Evolutionary conservation across 2,329 filamentous ascomycete species (phyloP).

Genomic region (Colletotrichum horii): DNA sequence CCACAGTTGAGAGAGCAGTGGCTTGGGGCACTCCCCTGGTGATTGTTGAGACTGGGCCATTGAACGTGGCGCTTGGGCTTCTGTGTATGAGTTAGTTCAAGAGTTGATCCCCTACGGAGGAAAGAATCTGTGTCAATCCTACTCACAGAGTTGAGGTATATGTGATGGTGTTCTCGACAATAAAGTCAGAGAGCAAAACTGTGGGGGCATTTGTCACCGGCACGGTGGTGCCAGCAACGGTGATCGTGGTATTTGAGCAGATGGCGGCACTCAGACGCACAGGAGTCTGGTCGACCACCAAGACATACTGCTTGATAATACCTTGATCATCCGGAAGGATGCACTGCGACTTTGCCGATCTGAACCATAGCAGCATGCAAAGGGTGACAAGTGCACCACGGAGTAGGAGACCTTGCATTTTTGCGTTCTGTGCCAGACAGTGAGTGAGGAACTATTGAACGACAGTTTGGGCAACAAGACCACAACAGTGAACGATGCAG

Average conservation of each 20-base stretch:
- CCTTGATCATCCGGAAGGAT: background rate
- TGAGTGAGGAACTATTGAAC: background rate
- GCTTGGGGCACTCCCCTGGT: background rate
- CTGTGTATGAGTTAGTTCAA: background rate
- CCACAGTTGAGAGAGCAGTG: background rate
- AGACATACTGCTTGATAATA: background rate
- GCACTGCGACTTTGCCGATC: background rate
- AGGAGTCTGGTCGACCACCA: background rate
- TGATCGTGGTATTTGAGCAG: constrained; percentile 4
- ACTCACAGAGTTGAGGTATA: background rate
- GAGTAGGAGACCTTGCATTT: background rate
- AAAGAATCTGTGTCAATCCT: background rate
- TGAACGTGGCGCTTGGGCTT: background rate
- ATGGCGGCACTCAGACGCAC: background rate
- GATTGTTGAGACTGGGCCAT: background rate
- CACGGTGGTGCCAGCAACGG: background rate
- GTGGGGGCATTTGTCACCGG: constrained; percentile 4
- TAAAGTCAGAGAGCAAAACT: background rate
- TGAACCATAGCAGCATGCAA: background rate
- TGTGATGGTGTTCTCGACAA: background rate
- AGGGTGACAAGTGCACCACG: background rate
- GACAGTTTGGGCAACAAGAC: background rate
- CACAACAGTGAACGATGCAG: background rate
- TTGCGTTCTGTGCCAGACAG: background rate
- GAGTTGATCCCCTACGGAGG: background rate